Conservation (phyloP, 2,329 filamentous ascomycete species). For the Aspergillus terreus region DNA sequence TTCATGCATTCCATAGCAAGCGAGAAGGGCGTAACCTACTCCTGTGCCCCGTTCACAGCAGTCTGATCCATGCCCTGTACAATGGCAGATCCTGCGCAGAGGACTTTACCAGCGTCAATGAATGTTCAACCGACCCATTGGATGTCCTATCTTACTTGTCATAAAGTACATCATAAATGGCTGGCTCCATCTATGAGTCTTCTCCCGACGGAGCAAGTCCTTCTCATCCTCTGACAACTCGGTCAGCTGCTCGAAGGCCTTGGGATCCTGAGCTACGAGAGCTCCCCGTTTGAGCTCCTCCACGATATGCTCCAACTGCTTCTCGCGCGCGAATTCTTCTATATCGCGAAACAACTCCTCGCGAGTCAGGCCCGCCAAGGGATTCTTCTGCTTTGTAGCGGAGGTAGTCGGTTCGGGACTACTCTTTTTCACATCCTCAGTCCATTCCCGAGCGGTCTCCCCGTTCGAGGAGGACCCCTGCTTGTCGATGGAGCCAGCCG, state of each 20-base stretch:
- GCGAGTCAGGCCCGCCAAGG: constrained; percentile 21
- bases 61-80: constrained; percentile 57
- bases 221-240: constrained; percentile 9
- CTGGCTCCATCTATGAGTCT: constrained; percentile 11
- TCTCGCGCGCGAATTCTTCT: constrained; percentile 46
- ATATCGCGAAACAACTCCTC: constrained; percentile 27
- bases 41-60: constrained; percentile 6
- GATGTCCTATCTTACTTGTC: not conserved
- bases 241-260: constrained; percentile 56
- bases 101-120: not conserved
- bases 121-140: not conserved
- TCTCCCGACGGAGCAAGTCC: constrained; percentile 7
- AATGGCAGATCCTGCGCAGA: constrained; percentile 29
- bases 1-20: not conserved
- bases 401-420: not conserved
- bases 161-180: constrained; percentile 16
- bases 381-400: constrained; percentile 19
- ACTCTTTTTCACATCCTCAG: constrained; percentile 4
- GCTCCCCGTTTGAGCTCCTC: constrained; percentile 50
- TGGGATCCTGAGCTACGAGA: constrained; percentile 68
- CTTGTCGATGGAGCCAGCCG: constrained; percentile 7
- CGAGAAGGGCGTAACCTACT: not conserved
- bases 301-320: constrained; percentile 58
- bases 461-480: constrained; percentile 2
- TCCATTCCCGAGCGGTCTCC: constrained; percentile 10